Percentiles rank a stretch among this genome's conserved stretches.
phyloP scores from a whole-genome alignment of 2,329 filamentous ascomycete species.

The Aspergillus transmontanensis region DNA sequence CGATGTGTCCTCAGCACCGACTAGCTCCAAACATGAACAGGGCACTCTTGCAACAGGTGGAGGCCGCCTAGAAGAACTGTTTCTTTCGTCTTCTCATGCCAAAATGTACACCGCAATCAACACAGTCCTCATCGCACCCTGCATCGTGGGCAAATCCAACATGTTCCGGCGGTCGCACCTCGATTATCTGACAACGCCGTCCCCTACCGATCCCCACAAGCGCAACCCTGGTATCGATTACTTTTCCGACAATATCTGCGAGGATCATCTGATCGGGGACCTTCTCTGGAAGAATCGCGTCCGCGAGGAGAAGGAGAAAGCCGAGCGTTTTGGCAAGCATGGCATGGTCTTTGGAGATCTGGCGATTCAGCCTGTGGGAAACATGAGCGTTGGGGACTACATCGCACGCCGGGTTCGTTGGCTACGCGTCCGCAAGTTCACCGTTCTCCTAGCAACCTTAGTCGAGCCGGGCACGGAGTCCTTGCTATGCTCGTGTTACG shows the following conservation, averaged over 20 bases:
- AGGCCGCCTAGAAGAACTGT: constrained; percentile 87
- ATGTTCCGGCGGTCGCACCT: constrained; percentile 97
- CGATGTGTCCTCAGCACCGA: neutral
- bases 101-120: constrained; percentile 99
- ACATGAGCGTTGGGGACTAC: constrained; percentile 77
- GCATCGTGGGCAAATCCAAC: constrained; percentile 94
- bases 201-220: constrained; percentile 48
- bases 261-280: constrained; percentile 95
- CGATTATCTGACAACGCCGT: constrained; percentile 66
- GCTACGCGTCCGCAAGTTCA: constrained; percentile 93
- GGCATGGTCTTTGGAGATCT: constrained; percentile 82
- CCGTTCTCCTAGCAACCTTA: constrained; percentile 82
- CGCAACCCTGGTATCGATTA: constrained; percentile 75
- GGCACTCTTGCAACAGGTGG: constrained; percentile 58
- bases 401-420: constrained; percentile 81
- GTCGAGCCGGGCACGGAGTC: constrained; percentile 93
- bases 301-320: constrained; percentile 38
- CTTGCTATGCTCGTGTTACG: constrained; percentile 78
- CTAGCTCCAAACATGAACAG: constrained; percentile 19
- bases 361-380: constrained; percentile 84
- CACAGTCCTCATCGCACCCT: constrained; percentile 84
- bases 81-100: constrained; percentile 89
- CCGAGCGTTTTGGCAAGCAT: constrained; percentile 68
- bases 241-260: constrained; percentile 95
- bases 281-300: constrained; percentile 70